Conservation (phyloP, 2,329 filamentous ascomycete species). For the Madurella mycetomatis region DNA sequence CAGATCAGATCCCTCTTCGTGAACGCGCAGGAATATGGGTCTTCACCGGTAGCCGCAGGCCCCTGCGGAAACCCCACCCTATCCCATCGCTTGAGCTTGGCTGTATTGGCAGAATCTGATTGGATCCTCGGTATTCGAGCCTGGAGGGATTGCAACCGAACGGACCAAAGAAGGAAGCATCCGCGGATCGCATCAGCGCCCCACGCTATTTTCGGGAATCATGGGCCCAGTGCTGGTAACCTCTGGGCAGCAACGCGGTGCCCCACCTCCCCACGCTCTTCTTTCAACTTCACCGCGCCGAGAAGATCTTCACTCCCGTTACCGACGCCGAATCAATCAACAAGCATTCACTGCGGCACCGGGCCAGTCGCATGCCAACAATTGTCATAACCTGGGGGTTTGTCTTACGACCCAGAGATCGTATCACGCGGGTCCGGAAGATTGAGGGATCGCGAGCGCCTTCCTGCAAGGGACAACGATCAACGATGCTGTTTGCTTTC, state of each 20-base stretch:
- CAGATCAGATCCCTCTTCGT: too few species aligned
- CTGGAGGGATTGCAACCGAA: neutral
- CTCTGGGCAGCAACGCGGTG: neutral
- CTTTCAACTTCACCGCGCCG: slow-evolving; percentile 3
- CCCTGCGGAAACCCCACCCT: neutral
- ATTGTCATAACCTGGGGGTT: neutral
- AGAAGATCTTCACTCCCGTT: neutral
- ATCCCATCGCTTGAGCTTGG: neutral
- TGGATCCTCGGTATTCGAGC: neutral
- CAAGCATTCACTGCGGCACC: neutral
- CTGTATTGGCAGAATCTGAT: neutral
- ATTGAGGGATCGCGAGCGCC: too few species aligned
- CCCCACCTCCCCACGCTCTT: slow-evolving; percentile 3
- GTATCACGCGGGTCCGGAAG: too few species aligned
- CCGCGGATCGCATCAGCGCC: neutral
- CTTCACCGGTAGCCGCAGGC: neutral
- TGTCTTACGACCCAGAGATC: too few species aligned
- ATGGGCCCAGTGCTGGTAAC: neutral
- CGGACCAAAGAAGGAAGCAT: neutral
- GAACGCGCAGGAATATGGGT: neutral
- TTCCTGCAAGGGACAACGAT: too few species aligned
- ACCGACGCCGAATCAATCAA: neutral
- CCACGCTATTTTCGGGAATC: slow-evolving; percentile 12
- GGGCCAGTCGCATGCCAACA: neutral
- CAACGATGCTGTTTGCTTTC: too few species aligned